Conservation (phyloP, 2,329 filamentous ascomycete species). For the Nemania abortiva region DNA sequence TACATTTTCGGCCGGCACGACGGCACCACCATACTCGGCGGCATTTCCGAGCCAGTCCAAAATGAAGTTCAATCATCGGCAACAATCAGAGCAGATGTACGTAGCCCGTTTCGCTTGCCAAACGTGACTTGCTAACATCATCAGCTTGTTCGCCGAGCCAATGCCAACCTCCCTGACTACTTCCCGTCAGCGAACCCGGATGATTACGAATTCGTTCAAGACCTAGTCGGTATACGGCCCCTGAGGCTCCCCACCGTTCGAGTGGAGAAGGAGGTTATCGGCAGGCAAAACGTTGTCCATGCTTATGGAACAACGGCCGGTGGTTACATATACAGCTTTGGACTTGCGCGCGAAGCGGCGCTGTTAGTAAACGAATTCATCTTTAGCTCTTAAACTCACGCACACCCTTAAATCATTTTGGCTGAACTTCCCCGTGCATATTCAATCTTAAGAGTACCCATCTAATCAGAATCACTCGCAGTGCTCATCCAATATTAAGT, state of each 20-base stretch:
- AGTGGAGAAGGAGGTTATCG: constrained; percentile 15
- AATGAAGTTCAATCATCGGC: constrained; percentile 13
- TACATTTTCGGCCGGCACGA: constrained; percentile 17
- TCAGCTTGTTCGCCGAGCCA: constrained; percentile 17
- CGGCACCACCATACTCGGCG: constrained; percentile 15
- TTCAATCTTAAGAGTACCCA: no score
- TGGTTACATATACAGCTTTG: constrained; percentile 22
- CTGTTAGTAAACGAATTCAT: constrained; percentile 17
- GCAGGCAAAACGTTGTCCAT: constrained; percentile 15
- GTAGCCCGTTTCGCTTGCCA: not conserved
- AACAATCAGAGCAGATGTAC: constrained; percentile 7
- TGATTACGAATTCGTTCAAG: constrained; percentile 16
- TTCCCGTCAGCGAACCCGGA: constrained; percentile 7
- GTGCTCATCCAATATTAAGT: no score
- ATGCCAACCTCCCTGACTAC: constrained; percentile 14
- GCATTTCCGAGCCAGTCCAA: constrained; percentile 7
- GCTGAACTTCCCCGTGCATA: no score
- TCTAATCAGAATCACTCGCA: no score
- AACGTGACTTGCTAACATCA: not conserved
- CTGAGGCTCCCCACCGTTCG: not conserved
- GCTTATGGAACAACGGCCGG: constrained; percentile 17
- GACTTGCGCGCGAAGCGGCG: constrained; percentile 7
- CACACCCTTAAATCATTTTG: not conserved
- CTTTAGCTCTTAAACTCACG: not conserved
- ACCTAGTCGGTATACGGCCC: constrained; percentile 11